These are phyloP conservation scores for Bipolaris bicolor DNA, from an alignment of 2,329 filamentous ascomycete species.

Conservation along the genomic window DNA sequence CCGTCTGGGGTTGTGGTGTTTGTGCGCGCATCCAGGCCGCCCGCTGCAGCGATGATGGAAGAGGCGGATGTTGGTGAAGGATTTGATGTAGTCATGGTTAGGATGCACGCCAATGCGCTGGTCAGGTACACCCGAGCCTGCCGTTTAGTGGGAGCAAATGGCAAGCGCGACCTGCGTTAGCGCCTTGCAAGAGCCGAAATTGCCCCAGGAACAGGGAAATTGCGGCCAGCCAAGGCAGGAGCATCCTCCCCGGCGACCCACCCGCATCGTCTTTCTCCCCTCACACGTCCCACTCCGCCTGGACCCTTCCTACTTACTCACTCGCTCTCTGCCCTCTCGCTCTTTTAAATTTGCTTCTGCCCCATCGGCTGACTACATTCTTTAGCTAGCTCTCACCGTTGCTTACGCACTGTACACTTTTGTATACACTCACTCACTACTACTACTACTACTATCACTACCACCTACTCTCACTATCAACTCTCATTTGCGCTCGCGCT, in stretches of 20 bases:
- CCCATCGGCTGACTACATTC: background rate
- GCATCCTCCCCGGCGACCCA: constrained; percentile 19
- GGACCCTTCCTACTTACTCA: constrained; percentile 14
- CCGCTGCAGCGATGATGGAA: background rate
- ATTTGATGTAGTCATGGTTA: background rate
- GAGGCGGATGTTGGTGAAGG: background rate
- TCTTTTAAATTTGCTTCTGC: constrained; percentile 11
- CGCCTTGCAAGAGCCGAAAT: constrained; percentile 27
- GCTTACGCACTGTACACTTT: constrained; percentile 1
- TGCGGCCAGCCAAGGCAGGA: constrained; percentile 20
- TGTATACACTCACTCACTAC: background rate
- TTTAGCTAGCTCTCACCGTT: constrained; percentile 2
- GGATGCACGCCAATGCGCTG: background rate
- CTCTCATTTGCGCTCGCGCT: constrained; percentile 21
- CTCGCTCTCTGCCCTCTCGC: constrained; percentile 9
- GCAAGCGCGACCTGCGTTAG: constrained; percentile 12
- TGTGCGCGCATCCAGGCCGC: no score
- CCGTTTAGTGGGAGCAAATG: constrained; percentile 6
- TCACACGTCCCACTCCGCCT: constrained; percentile 26
- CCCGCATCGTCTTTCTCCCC: constrained; percentile 26
- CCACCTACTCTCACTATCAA: constrained; percentile 14
- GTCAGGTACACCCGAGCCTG: constrained; percentile 17
- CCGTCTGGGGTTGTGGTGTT: no score
- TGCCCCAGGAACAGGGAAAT: constrained; percentile 33
- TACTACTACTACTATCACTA: constrained; percentile 5